Evolutionary conservation across 2,329 filamentous ascomycete species (phyloP).

Genomic region (Phialophora tarda): DNA sequence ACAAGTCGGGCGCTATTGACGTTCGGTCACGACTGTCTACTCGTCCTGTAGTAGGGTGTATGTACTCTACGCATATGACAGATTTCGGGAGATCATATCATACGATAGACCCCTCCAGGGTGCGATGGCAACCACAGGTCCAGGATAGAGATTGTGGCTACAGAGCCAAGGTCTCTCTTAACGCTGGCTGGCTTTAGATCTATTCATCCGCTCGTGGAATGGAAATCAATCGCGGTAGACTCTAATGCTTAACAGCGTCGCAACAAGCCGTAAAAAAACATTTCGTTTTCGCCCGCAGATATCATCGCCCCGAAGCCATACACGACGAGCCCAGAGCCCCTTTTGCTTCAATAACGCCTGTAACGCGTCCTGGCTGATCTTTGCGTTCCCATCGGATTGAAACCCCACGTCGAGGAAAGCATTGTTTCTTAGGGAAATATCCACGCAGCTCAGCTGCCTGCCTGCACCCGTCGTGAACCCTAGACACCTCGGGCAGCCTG

Average conservation of each 20-base stretch:
- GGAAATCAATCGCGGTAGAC: neutral
- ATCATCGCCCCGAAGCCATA: neutral
- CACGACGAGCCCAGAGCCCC: neutral
- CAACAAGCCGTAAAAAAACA: neutral
- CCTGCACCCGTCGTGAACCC: neutral
- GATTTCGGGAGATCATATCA: too few species aligned
- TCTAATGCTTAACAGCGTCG: neutral
- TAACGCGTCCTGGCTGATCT: neutral
- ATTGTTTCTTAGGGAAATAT: neutral
- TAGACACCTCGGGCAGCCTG: slow-evolving; percentile 14
- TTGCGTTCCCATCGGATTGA: neutral
- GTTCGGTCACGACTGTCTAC: neutral
- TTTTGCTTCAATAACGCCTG: neutral
- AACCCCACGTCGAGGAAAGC: neutral
- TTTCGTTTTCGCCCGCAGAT: neutral
- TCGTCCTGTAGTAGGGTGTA: neutral
- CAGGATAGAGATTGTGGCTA: too few species aligned
- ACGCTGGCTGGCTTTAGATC: neutral
- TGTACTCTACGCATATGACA: too few species aligned
- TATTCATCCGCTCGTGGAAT: neutral
- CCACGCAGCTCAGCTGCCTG: neutral
- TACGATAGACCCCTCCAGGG: too few species aligned
- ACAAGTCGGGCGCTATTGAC: neutral
- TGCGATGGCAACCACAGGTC: too few species aligned
- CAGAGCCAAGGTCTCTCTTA: too few species aligned